Evolutionary conservation across 164 flowering plant species (phyloP).

Genomic region (Malania oleifera): DNA sequence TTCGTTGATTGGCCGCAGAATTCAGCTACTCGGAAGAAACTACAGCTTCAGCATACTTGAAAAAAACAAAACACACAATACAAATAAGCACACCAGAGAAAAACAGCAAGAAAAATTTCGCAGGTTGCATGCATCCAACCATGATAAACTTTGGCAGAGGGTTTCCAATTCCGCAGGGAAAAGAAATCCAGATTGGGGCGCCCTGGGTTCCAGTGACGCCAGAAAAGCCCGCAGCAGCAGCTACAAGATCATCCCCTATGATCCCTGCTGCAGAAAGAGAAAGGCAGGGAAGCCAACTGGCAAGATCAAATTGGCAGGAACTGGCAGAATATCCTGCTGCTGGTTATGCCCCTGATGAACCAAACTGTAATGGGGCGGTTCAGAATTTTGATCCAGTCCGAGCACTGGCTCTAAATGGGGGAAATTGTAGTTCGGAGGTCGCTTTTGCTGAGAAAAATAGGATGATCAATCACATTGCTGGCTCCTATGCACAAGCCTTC

Average conservation of each 20-base stretch:
- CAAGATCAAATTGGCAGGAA: conserved; percentile 26
- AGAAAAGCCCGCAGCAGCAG: conserved; percentile 18
- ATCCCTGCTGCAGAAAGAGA: conserved; percentile 11
- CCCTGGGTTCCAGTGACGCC: conserved; percentile 31
- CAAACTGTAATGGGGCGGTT: conserved; percentile 1
- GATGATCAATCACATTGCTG: conserved; percentile 14
- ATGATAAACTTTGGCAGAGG: conserved; percentile 21
- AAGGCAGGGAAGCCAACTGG: conserved; percentile 11
- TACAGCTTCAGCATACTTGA: background rate
- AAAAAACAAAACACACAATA: background rate
- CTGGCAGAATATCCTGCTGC: conserved; percentile 15
- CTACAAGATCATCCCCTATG: conserved; percentile 15
- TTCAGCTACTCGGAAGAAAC: background rate
- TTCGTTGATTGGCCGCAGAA: background rate
- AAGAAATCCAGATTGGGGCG: conserved; percentile 18
- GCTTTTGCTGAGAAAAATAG: conserved; percentile 2
- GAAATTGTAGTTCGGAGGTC: background rate
- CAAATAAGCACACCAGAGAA: background rate
- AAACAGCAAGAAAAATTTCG: background rate
- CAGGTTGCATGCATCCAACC: conserved; percentile 5
- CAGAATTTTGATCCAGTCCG: conserved; percentile 8
- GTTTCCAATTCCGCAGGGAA: conserved; percentile 15
- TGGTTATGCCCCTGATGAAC: conserved; percentile 13
- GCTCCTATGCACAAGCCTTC: conserved; percentile 7
- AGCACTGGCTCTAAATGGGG: conserved; percentile 1